A percentile compares a stretch with the other conserved stretches of the same genome.
Evolutionary conservation across 805 yeast genomes (phyloP).

Genomic region (Sungouiozyma intestinalis): DNA sequence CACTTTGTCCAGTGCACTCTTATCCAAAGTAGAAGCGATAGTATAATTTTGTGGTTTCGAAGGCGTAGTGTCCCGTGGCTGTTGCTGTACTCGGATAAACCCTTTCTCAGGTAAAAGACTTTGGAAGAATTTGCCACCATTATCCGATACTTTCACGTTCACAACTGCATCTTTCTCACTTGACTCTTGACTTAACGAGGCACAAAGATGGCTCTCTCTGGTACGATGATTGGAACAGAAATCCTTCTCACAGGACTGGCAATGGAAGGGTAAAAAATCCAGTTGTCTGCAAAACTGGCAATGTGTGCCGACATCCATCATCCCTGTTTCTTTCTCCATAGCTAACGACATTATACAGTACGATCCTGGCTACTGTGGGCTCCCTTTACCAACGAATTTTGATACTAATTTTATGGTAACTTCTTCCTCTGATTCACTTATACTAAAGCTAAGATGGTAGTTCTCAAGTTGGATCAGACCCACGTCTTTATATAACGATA

Average conservation of each 20-base stretch:
- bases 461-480: too few relatives aligned
- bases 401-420: too few relatives aligned
- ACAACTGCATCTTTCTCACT: not conserved
- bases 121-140: conserved; percentile 18
- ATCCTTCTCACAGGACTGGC: conserved; percentile 20
- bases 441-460: too few relatives aligned
- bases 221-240: conserved; percentile 23
- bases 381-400: too few relatives aligned
- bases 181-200: conserved; percentile 6
- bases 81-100: conserved; percentile 12
- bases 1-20: conserved; percentile 19
- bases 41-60: conserved; percentile 1
- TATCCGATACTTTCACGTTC: conserved; percentile 1
- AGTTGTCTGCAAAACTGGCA: conserved; percentile 24
- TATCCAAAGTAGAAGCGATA: conserved; percentile 9
- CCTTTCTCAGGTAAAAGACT: conserved; percentile 24
- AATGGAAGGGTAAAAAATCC: conserved; percentile 28
- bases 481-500: too few relatives aligned
- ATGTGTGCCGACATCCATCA: conserved; percentile 30
- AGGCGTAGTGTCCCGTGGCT: not conserved
- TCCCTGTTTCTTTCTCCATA: conserved; percentile 17
- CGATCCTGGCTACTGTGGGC: too few relatives aligned
- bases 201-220: conserved; percentile 22
- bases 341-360: not conserved
- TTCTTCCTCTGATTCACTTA: too few relatives aligned